Evolutionary conservation across 2,329 filamentous ascomycete genomes (phyloP).

Genomic region (Colletotrichum abscissum): DNA sequence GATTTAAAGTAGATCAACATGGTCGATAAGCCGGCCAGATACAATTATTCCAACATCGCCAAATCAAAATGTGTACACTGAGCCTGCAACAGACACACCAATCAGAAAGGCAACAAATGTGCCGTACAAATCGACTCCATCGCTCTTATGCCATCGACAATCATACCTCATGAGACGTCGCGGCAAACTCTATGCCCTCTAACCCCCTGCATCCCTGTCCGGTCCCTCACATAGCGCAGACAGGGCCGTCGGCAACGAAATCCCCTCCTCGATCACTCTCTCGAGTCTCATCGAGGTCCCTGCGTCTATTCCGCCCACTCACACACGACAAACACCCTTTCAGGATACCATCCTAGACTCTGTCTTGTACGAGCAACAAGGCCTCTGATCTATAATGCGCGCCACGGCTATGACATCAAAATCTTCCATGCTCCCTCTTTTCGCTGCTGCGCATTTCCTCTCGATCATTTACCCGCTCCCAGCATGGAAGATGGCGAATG

Average conservation of each 20-base stretch:
- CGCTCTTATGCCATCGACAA: slow-evolving; percentile 15
- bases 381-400: slow-evolving; percentile 9
- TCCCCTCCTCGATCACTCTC: not conserved
- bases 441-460: not conserved
- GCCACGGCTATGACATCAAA: slow-evolving; percentile 8
- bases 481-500: not conserved
- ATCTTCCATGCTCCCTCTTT: too few species aligned
- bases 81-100: slow-evolving; percentile 2
- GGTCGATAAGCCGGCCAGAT: too few species aligned
- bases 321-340: not conserved
- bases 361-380: not conserved
- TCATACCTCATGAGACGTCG: slow-evolving; percentile 33
- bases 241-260: not conserved
- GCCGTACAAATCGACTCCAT: slow-evolving; percentile 10
- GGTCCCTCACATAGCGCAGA: not conserved
- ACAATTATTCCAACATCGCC: too few species aligned
- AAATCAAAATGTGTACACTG: not conserved
- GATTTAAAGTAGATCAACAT: too few species aligned
- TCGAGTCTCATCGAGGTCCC: not conserved
- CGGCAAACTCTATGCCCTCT: slow-evolving; percentile 9
- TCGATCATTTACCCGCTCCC: not conserved
- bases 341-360: not conserved
- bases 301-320: not conserved
- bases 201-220: slow-evolving; percentile 13
- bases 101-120: not conserved